Conservation (phyloP, 768 basidiomycete genomes). For the Naganishia randhawae region DNA sequence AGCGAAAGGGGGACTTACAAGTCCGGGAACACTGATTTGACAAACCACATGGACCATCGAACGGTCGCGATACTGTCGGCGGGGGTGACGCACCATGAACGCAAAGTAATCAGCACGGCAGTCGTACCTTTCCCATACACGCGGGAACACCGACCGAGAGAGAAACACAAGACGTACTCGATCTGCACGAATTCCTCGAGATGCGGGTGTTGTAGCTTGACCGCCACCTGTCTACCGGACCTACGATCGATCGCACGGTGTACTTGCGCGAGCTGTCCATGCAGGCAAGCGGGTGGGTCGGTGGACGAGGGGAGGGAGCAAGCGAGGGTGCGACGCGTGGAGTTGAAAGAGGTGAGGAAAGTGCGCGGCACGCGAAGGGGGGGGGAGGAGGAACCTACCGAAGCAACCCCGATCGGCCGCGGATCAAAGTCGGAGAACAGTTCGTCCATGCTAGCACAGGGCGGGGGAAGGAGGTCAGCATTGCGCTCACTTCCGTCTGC, state of each 20-base stretch:
- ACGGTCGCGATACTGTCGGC: slow-evolving; percentile 49
- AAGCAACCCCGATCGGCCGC: slow-evolving; percentile 88
- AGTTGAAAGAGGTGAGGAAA: neutral
- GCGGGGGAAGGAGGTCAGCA: no score
- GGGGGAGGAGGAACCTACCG: slow-evolving; percentile 53
- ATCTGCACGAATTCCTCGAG: slow-evolving; percentile 86
- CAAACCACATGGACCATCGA: slow-evolving; percentile 63
- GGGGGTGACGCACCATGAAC: neutral
- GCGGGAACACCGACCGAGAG: neutral
- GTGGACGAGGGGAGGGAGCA: neutral
- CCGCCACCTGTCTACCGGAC: slow-evolving; percentile 73
- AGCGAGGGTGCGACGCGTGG: neutral
- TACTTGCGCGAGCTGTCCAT: slow-evolving; percentile 69
- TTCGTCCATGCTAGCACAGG: slow-evolving; percentile 64
- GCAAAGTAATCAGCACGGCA: neutral
- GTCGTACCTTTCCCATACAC: no score
- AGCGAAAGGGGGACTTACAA: slow-evolving; percentile 59
- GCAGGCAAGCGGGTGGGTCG: no score
- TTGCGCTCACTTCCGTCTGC: neutral
- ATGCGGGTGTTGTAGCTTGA: slow-evolving; percentile 80
- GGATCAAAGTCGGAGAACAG: slow-evolving; percentile 82
- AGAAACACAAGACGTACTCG: slow-evolving; percentile 69
- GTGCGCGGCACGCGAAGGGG: neutral
- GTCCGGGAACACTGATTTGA: slow-evolving; percentile 89
- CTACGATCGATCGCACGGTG: slow-evolving; percentile 73